Evolutionary conservation across 352 stramenopile species (phyloP), one percentile per base, ranked within the genome.

Genomic region (Peronospora destructor): DNA sequence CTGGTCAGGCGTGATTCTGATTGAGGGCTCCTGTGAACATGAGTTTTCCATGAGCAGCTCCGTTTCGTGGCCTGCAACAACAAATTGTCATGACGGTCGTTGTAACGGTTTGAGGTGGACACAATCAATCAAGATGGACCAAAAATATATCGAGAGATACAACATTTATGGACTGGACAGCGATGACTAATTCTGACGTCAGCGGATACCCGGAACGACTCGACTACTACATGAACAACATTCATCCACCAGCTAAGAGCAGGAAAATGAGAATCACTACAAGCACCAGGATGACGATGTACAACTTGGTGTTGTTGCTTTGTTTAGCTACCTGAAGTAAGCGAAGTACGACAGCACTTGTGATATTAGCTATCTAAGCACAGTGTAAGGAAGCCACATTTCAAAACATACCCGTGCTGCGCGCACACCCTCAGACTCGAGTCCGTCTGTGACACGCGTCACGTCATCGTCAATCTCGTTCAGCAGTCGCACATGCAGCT

Each of bases 251-350:
- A 3, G 76, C 73, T 25, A 95, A 51, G n/a, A 96, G 64, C 13
- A 95, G 70, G 61, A 96, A 86, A 43, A 94, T 81, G 54, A 96
- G 75, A 53, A 95, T 90, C 48, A 83, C 67, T 42, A 86, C 61
- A 21, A 95, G 68, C 34, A 95, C 70, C 49, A 92, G 58, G 66
- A 96, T 96, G 53, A 84, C 90, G 32, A 96, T 58, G 69, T 96
- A 96, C 41, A 96, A 70, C 62, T 95, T 95, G 54, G 96, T 95
- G 62, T 96, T 95, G 64, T 95, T 89, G 70, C 94, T 97, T 49
- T 96, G 73, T 56, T 92, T 91, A 56, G 95, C 94, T 57, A 95
- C 90, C 66, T 96, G 45, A 33, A 21, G 16, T 12, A n/a, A 36
- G 30, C 12, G 5, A 36, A 60, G 9, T 42, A 37, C 23, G 4